Percentiles rank a stretch among this genome's conserved stretches.
Evolutionary conservation across 2,329 filamentous ascomycete species (phyloP).

Genomic region (Cladophialophora exuberans): DNA sequence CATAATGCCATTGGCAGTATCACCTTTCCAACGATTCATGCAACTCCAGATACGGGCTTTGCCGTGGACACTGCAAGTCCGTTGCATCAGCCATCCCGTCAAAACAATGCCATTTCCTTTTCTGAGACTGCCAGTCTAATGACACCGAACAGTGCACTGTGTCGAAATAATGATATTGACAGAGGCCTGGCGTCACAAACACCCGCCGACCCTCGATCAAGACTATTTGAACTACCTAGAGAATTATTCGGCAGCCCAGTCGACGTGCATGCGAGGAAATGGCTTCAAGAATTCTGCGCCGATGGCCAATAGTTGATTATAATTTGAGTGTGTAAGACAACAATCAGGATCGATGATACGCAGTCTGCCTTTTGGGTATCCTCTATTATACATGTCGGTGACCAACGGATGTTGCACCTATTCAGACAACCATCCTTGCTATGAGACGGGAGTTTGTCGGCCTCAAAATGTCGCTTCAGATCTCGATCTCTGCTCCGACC

Average conservation of each 20-base stretch:
- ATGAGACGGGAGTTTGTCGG: neutral
- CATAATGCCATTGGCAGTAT: too few species aligned
- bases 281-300: slow-evolving; percentile 5
- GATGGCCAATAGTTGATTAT: neutral
- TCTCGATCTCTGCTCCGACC: slow-evolving; percentile 4
- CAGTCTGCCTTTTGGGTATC: neutral
- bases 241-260: neutral
- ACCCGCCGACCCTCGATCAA: neutral
- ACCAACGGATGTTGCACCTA: too few species aligned
- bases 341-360: neutral
- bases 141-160: too few species aligned
- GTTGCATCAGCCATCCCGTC: neutral
- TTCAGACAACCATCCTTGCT: neutral
- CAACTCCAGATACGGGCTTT: neutral
- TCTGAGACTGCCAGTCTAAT: too few species aligned
- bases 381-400: neutral
- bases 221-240: neutral
- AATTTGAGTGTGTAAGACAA: neutral
- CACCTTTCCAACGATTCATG: neutral
- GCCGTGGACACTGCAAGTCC: neutral
- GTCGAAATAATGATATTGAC: too few species aligned
- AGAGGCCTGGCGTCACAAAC: neutral
- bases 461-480: neutral
- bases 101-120: too few species aligned
- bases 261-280: slow-evolving; percentile 7